phyloP scores from a whole-genome alignment of 2,329 filamentous ascomycete genomes.

The Phialophora verrucosa region DNA sequence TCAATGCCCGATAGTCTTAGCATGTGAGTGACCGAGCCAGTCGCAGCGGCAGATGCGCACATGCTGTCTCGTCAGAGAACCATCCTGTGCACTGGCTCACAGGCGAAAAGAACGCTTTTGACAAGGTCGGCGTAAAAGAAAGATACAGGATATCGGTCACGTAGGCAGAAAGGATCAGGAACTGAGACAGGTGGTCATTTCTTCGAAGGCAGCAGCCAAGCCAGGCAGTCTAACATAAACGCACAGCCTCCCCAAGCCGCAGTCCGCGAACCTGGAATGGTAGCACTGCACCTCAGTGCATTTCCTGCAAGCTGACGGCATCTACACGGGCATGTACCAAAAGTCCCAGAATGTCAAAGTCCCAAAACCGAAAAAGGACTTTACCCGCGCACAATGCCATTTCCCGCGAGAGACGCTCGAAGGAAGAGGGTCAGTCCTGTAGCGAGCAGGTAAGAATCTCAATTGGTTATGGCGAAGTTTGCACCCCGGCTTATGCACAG shows the following conservation, averaged over 20 bases:
- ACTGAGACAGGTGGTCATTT: neutral
- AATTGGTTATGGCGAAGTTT: neutral
- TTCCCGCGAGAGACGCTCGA: neutral
- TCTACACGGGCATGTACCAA: neutral
- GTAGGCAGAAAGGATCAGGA: constrained; percentile 4
- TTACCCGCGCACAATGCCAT: neutral
- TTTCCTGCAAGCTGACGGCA: constrained; percentile 16
- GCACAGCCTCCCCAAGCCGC: constrained; percentile 17
- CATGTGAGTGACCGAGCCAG: neutral
- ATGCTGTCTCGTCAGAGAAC: neutral
- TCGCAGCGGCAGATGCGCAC: neutral
- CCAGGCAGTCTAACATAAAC: constrained; percentile 15
- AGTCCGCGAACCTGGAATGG: too few relatives aligned
- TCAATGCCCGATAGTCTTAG: neutral
- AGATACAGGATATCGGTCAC: neutral
- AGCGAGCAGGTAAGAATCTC: neutral
- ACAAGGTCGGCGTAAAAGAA: neutral
- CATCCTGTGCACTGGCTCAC: neutral
- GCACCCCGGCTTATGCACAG: too few relatives aligned
- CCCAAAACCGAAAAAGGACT: too few relatives aligned
- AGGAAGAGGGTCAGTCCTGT: neutral
- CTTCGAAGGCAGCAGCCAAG: constrained; percentile 1
- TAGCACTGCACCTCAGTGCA: constrained; percentile 10
- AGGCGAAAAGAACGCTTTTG: neutral
- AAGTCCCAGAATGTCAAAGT: neutral